Evolutionary conservation across 1,284 basidiomycete genomes (phyloP), one percentile per base, ranked within the genome.

Genomic region (Ceratobasidium sp.): DNA sequence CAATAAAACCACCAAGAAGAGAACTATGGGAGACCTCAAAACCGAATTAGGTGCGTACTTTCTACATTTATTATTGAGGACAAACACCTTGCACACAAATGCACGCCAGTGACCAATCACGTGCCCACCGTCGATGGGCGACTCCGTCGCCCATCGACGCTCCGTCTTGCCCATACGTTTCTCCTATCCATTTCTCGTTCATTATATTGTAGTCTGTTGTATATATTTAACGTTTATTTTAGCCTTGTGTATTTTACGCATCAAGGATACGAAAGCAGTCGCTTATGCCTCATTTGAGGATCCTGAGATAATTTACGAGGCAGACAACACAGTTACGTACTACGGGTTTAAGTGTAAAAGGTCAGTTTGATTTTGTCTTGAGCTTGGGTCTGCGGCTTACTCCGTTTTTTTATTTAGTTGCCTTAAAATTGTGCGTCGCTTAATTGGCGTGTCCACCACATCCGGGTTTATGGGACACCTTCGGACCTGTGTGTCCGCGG

Each of bases 321-420:
- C 13, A 9, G 23, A 43, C 2, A 21, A 21, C 57, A 21, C n/a
- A n/a, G 35, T 38, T 4, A 59, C 57, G 9, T 32, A 59, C 21
- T 43, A 59, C 43, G 28, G 18, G 8, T 59, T 59, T n/a, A 59
- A 59, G 21, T 59, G 57, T 32, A 59, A 59, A 43, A 1, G 9
- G 57, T 59, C 11, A 41, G 57, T 57, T 7, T 35, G 16, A 32
- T 2, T 14, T 32, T 18, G 11, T 21, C 30, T 30, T 7, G 13
- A 32, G 30, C 28, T 26, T 32, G 7, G 32, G 3, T 14, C 21
- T 38, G 11, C 35, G 35, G 11, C 35, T 38, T 38, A 11, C 4
- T 5, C 1, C 14, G 30, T 3, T n/a, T 18, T 7, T 13, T n/a
- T 7, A 3, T 41, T 2, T 23, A 43, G 57, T 2, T 59, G 57